Evolutionary conservation across 225 moss, liverwort and hornwort species (phyloP).

Genomic region (Ulota crispa): DNA sequence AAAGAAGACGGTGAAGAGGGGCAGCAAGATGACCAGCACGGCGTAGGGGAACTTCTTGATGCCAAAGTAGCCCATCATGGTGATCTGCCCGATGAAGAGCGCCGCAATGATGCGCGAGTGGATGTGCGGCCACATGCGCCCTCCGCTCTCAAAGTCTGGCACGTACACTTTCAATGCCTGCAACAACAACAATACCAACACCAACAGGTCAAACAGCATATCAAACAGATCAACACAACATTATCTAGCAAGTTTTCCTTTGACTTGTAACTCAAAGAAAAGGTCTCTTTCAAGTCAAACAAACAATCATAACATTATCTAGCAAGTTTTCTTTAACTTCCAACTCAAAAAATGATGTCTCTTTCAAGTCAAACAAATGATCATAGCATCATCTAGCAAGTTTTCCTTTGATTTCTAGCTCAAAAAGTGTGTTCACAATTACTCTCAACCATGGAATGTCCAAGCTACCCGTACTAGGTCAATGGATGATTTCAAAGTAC

Average conservation of each 20-base stretch:
- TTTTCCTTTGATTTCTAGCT: no score
- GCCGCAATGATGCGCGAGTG: constrained; percentile 60
- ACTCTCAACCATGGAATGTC: no score
- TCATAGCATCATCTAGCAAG: no score
- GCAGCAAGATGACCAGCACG: constrained; percentile 48
- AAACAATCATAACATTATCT: no score
- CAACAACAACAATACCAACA: neutral
- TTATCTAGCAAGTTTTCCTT: neutral
- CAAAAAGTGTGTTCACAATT: no score
- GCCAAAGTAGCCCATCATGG: constrained; percentile 70
- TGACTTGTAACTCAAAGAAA: neutral
- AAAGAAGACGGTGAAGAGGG: constrained; percentile 60
- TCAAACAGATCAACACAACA: neutral
- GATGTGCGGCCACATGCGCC: constrained; percentile 80
- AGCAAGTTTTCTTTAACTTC: neutral
- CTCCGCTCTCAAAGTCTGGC: constrained; percentile 64
- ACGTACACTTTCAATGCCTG: constrained; percentile 69
- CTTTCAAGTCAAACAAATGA: neutral
- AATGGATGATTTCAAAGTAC: no score
- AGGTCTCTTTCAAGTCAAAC: neutral
- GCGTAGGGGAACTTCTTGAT: constrained; percentile 63
- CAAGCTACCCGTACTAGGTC: no score
- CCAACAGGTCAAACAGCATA: neutral
- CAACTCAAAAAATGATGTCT: neutral
- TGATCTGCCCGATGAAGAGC: constrained; percentile 66